phyloP scores from a whole-genome alignment of 1,284 basidiomycete species.

The Fomitopsis pinicola region DNA sequence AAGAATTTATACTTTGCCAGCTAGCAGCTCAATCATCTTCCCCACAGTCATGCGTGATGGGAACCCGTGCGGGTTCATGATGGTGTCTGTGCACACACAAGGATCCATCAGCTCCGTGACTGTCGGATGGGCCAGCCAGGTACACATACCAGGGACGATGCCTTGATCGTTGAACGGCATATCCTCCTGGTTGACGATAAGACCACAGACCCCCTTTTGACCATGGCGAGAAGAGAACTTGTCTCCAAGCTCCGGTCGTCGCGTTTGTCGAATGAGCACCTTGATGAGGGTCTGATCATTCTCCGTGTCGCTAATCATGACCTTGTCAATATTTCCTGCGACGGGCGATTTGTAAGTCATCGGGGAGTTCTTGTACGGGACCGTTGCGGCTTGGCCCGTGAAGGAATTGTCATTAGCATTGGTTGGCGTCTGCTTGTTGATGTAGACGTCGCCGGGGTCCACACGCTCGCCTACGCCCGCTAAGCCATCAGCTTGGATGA shows the following conservation, averaged over 20 bases:
- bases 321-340: conserved; percentile 94
- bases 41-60: conserved; percentile 99
- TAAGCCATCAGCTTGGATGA: conserved; percentile 89
- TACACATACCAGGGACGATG: conserved; percentile 75
- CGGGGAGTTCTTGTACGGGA: conserved; percentile 86
- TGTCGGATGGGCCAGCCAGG: not conserved
- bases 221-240: conserved; percentile 99
- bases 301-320: conserved; percentile 93
- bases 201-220: conserved; percentile 97
- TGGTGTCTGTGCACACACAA: conserved; percentile 65
- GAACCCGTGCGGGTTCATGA: conserved; percentile 99
- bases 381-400: conserved; percentile 72
- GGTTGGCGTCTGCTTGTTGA: conserved; percentile 95
- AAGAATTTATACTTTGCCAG: conserved; percentile 73
- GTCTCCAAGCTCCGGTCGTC: conserved; percentile 95
- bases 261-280: conserved; percentile 96
- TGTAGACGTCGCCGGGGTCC: conserved; percentile 90
- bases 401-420: conserved; percentile 86
- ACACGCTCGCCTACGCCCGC: conserved; percentile 94
- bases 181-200: conserved; percentile 98
- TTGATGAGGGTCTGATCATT: conserved; percentile 98
- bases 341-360: conserved; percentile 92
- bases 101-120: conserved; percentile 12
- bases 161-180: conserved; percentile 99
- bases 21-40: conserved; percentile 98